A percentile compares a stretch with the other conserved stretches of the same genome.
phyloP scores from a whole-genome alignment of 169 alveolate genomes.

The Cryptosporidium meleagridis region DNA sequence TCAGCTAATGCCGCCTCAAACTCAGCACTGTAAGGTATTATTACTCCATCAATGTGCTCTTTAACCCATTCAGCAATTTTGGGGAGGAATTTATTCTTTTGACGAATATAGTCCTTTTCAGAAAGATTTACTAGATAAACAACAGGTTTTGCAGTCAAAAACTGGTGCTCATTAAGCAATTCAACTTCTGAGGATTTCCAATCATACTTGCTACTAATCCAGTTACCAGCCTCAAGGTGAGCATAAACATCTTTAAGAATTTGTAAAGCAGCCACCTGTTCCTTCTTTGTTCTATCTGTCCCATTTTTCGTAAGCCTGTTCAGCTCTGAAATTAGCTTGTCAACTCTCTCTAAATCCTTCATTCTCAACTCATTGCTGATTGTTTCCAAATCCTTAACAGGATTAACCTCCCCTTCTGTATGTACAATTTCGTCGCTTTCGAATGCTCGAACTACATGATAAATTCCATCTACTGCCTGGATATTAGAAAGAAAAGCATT shows the following conservation, averaged over 20 bases:
- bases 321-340: slow-evolving; percentile 89
- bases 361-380: slow-evolving; percentile 94
- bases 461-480: slow-evolving; percentile 97
- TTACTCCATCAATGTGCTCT: slow-evolving; percentile 96
- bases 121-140: slow-evolving; percentile 96
- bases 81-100: slow-evolving; percentile 96
- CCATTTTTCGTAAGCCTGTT: slow-evolving; percentile 90
- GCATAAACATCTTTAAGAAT: slow-evolving; percentile 88
- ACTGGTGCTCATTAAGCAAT: slow-evolving; percentile 90
- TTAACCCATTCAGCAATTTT: slow-evolving; percentile 96
- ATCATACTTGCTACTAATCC: slow-evolving; percentile 87
- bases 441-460: slow-evolving; percentile 98
- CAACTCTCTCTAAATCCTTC: slow-evolving; percentile 93
- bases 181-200: slow-evolving; percentile 94
- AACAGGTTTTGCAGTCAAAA: slow-evolving; percentile 98
- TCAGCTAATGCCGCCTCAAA: slow-evolving; percentile 92
- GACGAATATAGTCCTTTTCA: slow-evolving; percentile 94
- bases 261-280: slow-evolving; percentile 92
- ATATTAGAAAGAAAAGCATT: slow-evolving; percentile 97
- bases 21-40: slow-evolving; percentile 98
- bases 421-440: slow-evolving; percentile 96
- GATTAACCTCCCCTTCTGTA: slow-evolving; percentile 98
- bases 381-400: slow-evolving; percentile 96
- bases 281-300: slow-evolving; percentile 88
- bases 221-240: slow-evolving; percentile 88